Conservation (phyloP, 164 flowering plant genomes). For the Dillenia turbinata region DNA sequence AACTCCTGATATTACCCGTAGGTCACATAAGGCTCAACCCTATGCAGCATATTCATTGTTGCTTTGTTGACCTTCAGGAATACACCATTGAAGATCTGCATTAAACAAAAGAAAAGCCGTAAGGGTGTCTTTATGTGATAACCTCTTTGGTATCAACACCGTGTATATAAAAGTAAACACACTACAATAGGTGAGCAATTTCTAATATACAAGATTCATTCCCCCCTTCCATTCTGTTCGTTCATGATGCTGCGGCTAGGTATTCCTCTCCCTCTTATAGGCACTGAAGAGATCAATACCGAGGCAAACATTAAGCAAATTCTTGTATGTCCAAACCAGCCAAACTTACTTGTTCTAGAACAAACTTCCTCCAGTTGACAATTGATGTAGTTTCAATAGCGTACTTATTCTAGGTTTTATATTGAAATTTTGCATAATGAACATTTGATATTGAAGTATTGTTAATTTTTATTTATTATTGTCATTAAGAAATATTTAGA, state of each 20-base stretch:
- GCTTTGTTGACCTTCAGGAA: conserved; percentile 71
- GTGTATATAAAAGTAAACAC: not conserved
- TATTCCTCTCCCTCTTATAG: conserved; percentile 46
- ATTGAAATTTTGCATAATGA: too few species aligned
- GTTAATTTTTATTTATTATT: too few species aligned
- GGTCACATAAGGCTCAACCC: conserved; percentile 72
- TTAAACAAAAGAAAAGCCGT: not conserved
- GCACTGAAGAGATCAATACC: conserved; percentile 80
- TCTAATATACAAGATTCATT: not conserved
- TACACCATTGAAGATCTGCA: conserved; percentile 68
- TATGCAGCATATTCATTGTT: conserved; percentile 62
- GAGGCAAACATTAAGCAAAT: conserved; percentile 67
- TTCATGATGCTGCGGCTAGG: conserved; percentile 20
- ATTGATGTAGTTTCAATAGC: conserved; percentile 69
- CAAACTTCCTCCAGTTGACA: conserved; percentile 69
- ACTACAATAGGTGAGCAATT: not conserved
- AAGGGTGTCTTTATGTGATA: too few species aligned
- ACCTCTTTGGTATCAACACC: too few species aligned
- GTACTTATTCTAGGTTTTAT: too few species aligned
- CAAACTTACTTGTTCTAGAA: conserved; percentile 85
- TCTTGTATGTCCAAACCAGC: conserved; percentile 51
- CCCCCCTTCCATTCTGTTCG: not conserved
- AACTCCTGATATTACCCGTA: conserved; percentile 36
- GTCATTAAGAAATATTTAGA: too few species aligned
- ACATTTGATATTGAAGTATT: too few species aligned